Evolutionary conservation across 23 red algal species (phyloP).

Genomic region (Gracilaria domingensis): DNA sequence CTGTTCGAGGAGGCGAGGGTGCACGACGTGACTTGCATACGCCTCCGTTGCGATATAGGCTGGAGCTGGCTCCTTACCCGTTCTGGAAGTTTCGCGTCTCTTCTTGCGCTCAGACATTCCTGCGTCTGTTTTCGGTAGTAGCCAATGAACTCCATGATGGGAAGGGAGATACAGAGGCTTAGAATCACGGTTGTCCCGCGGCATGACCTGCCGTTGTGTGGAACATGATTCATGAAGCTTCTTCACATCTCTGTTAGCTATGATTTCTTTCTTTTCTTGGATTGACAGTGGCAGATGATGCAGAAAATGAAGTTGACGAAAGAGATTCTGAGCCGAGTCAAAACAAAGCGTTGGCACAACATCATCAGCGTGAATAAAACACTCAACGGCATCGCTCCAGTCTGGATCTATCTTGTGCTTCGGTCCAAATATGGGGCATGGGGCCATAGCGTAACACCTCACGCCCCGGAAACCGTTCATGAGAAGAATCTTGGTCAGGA

Average conservation of each 20-base stretch:
- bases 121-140: slow-evolving; percentile 36
- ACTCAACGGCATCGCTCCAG: slow-evolving; percentile 76
- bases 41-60: slow-evolving; percentile 39
- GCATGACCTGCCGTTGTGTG: background rate
- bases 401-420: slow-evolving; percentile 64
- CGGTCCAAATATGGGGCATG: slow-evolving; percentile 78
- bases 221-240: slow-evolving; percentile 10
- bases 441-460: slow-evolving; percentile 82
- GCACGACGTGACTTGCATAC: slow-evolving; percentile 44
- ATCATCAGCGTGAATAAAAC: slow-evolving; percentile 81
- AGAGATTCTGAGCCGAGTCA: slow-evolving; percentile 51
- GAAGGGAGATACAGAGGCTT: slow-evolving; percentile 52
- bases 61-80: slow-evolving; percentile 21
- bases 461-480: slow-evolving; percentile 44
- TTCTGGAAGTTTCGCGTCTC: background rate
- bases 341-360: slow-evolving; percentile 75
- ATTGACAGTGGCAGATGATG: slow-evolving; percentile 38
- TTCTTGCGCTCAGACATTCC: background rate
- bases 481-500: slow-evolving; percentile 77
- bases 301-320: slow-evolving; percentile 40
- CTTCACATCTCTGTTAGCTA: background rate
- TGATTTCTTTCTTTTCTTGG: slow-evolving; percentile 45
- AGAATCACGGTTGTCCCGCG: background rate
- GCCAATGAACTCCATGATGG: slow-evolving; percentile 63
- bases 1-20: slow-evolving; percentile 28